Base-by-base conservation (phyloP, 2,329 filamentous ascomycete genomes). In the Paracamarosporium sp. region DNA sequence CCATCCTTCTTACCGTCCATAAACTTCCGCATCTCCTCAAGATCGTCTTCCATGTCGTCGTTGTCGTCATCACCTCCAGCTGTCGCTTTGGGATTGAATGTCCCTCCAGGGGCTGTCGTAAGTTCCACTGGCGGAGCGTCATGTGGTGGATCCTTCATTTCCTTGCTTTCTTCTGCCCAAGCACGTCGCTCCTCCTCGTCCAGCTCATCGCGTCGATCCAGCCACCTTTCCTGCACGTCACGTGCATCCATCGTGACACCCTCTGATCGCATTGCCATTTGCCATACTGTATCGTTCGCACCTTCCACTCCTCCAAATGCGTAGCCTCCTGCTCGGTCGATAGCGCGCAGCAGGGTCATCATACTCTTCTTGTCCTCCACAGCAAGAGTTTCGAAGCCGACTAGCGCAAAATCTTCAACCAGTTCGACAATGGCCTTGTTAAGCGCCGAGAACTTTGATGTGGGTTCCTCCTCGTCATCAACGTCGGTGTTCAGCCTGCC, bases 281-380 rank as follows among this genome's bases (percentile, higher is more conserved):
- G 92, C 95, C 95, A 99, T n/a, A 99, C 87, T 6, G 90, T 93
- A 74, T 99, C 94, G 67, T 98, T 97, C 44, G 93, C 92, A 1
- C 93, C 94, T 74, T 97, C 92, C 0, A 92, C 90, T 5, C 90
- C 86, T 0, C 93, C 93, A 79, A 99, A 97, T 0, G 93, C 90
- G 78, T 98, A 98, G 0, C 95, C 95, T 9, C 92, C 90, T 0
- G 95, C 94, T 40, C 95, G 86, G 75, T 99, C 95, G 70, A 99
- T 93, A 0, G 94, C 89, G 44, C 90, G 88, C 50, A 99, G 81
- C 4, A 99, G 82, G 66, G 91, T 89, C 87, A 96, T 96, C 93
- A 99, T 97, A 73, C 91, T 96, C 78, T 90, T 91, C 76, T 97
- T 97, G 73, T 99, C 95, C 78, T 99, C 95, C 1, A 99, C 93